These are phyloP conservation scores for Talaromyces sp. DNA, from an alignment of 2,329 filamentous ascomycete genomes.

Conservation along the genomic window DNA sequence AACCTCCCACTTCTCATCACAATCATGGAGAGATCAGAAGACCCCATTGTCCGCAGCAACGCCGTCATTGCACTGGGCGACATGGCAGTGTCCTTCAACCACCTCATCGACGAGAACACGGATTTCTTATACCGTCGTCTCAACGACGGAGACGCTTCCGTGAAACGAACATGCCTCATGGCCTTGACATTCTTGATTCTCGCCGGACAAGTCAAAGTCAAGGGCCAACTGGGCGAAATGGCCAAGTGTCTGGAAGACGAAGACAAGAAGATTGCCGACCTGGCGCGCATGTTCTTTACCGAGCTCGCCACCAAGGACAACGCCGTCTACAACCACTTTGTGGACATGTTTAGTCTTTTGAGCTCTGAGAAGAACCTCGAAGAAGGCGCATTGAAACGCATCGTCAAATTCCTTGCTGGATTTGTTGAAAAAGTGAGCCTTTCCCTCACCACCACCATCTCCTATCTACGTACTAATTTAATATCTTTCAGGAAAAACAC, in stretches of 20 bases:
- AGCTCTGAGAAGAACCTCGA: constrained; percentile 75
- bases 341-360: constrained; percentile 95
- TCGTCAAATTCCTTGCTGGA: constrained; percentile 86
- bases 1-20: constrained; percentile 93
- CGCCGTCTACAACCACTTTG: constrained; percentile 98
- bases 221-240: constrained; percentile 97
- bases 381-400: constrained; percentile 78
- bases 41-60: constrained; percentile 90
- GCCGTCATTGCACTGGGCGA: constrained; percentile 95
- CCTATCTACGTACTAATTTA: neutral
- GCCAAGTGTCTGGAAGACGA: constrained; percentile 95
- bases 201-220: constrained; percentile 97
- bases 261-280: constrained; percentile 89
- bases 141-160: constrained; percentile 79
- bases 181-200: constrained; percentile 95
- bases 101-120: constrained; percentile 97
- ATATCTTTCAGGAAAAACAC: constrained; percentile 80
- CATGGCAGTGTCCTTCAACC: constrained; percentile 99
- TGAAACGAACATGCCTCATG: constrained; percentile 97
- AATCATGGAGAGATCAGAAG: constrained; percentile 90
- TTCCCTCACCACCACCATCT: neutral
- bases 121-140: constrained; percentile 94
- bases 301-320: constrained; percentile 98
- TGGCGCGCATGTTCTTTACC: constrained; percentile 97
- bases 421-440: constrained; percentile 89